Conservation (phyloP, 306 rosid genomes). For the Cyclanthera cordifolia region DNA sequence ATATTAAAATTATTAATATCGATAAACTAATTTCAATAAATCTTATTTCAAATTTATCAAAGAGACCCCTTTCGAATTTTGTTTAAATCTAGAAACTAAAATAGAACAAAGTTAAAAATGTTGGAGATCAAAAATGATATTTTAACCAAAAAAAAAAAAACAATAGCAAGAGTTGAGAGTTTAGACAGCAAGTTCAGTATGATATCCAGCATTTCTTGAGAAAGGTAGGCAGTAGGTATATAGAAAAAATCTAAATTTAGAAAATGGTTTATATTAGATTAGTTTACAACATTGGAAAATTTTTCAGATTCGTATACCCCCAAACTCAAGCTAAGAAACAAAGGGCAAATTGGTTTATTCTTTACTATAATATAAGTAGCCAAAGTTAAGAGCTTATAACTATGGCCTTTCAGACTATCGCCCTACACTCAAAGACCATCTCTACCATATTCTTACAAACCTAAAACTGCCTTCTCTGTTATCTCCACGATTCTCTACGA, state of each 20-base stretch:
- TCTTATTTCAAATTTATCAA: too few species aligned
- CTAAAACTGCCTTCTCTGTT: neutral
- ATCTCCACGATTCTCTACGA: neutral
- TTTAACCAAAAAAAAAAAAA: too few species aligned
- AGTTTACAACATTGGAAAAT: constrained; percentile 13
- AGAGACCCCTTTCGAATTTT: too few species aligned
- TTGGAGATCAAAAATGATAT: too few species aligned
- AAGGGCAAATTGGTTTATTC: neutral
- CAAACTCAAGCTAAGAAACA: neutral
- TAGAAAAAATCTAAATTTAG: neutral
- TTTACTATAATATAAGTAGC: neutral
- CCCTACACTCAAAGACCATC: neutral
- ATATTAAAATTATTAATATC: too few species aligned
- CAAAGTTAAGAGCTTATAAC: constrained; percentile 8
- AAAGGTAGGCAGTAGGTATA: neutral
- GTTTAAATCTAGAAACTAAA: too few species aligned
- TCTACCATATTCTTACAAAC: constrained; percentile 6
- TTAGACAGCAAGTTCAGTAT: too few species aligned
- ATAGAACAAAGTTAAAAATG: too few species aligned
- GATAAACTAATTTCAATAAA: too few species aligned
- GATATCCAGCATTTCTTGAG: neutral
- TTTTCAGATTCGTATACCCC: constrained; percentile 15
- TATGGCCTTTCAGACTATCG: neutral
- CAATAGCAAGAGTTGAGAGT: too few species aligned
- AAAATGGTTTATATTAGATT: constrained; percentile 5